Percentiles rank a stretch among this genome's conserved stretches.
These are phyloP conservation scores for Phytopythium boreale DNA, from an alignment of 352 stramenopile genomes.

Conservation along the genomic window DNA sequence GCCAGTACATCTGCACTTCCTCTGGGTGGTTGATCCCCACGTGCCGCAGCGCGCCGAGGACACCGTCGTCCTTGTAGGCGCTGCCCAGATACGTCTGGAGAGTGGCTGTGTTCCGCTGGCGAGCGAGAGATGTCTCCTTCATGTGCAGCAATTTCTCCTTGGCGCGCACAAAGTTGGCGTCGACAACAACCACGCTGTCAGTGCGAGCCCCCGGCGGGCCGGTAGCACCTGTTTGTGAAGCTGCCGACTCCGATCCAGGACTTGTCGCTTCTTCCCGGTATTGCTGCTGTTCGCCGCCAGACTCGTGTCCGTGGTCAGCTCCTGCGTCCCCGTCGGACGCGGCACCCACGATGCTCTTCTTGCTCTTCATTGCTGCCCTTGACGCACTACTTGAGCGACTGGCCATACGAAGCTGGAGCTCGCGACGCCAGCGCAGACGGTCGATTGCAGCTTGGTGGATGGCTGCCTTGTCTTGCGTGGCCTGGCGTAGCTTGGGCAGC, in stretches of 20 bases:
- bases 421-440: conserved; percentile 62
- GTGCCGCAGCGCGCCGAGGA: conserved; percentile 66
- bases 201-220: background rate
- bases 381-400: conserved; percentile 20
- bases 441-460: conserved; percentile 66
- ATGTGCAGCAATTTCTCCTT: conserved; percentile 81
- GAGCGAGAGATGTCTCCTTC: conserved; percentile 54
- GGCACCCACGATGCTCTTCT: conserved; percentile 10
- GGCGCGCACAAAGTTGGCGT: conserved; percentile 49
- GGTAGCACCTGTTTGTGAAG: background rate
- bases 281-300: background rate
- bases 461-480: conserved; percentile 60
- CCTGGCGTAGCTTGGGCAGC: conserved; percentile 58
- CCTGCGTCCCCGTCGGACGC: background rate
- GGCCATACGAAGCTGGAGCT: conserved; percentile 53
- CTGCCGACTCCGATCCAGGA: background rate
- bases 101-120: conserved; percentile 54
- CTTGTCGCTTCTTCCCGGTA: background rate
- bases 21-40: conserved; percentile 80
- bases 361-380: background rate
- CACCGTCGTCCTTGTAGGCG: conserved; percentile 67
- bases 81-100: conserved; percentile 72
- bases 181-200: conserved; percentile 3
- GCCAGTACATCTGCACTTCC: conserved; percentile 69
- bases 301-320: background rate